A percentile compares a stretch with the other conserved stretches of the same genome.
Evolutionary conservation across 306 rosid genomes (phyloP).

Genomic region (Corylus avellana): DNA sequence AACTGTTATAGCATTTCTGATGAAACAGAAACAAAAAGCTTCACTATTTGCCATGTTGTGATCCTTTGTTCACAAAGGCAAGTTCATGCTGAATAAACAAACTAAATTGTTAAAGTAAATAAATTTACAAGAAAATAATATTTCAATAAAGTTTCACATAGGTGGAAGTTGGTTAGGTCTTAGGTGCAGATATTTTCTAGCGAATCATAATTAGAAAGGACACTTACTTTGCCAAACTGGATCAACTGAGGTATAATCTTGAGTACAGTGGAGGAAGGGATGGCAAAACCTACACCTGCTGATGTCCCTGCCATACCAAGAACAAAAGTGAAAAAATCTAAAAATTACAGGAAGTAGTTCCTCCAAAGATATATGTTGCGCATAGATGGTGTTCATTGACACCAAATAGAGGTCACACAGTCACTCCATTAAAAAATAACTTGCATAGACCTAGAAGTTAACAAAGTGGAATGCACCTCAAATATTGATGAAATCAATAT

Average conservation of each 20-base stretch:
- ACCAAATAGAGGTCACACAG: conserved; percentile 21
- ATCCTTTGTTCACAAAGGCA: neutral
- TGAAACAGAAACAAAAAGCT: conserved; percentile 3
- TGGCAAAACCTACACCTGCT: conserved; percentile 98
- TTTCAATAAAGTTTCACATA: conserved; percentile 1
- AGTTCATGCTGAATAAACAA: neutral
- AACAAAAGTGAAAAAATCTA: neutral
- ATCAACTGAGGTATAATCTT: conserved; percentile 87
- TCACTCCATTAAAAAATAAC: conserved; percentile 13
- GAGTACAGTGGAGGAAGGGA: conserved; percentile 81
- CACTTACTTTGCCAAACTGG: conserved; percentile 74
- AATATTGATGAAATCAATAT: neutral
- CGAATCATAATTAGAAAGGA: neutral
- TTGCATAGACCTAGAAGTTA: conserved; percentile 18
- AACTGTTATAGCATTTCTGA: conserved; percentile 4
- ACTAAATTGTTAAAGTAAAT: neutral
- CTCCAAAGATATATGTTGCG: neutral
- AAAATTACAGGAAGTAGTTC: conserved; percentile 8
- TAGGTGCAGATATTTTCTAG: neutral
- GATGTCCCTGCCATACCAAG: conserved; percentile 74
- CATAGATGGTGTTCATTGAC: neutral
- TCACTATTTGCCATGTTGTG: neutral
- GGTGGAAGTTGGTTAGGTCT: conserved; percentile 3
- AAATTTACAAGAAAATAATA: neutral
- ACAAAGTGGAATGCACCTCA: neutral